These are phyloP conservation scores for Hyaloscypha bicolor DNA, from an alignment of 495 filamentous ascomycete species.

Conservation along the genomic window DNA sequence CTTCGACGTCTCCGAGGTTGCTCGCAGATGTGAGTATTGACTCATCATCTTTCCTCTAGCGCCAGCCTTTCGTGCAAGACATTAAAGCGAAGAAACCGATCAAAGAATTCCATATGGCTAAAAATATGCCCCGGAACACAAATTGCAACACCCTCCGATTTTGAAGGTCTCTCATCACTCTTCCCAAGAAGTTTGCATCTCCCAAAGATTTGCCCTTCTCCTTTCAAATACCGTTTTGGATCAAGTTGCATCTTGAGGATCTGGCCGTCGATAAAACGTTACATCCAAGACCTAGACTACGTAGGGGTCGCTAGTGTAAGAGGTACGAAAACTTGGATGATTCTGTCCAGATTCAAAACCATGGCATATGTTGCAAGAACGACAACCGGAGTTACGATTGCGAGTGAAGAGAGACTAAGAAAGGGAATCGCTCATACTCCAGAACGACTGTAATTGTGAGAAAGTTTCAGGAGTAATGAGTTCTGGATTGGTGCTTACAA, in stretches of 20 bases:
- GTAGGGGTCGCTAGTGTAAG: background rate
- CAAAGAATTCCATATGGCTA: background rate
- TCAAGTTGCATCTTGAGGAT: background rate
- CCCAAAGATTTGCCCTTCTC: background rate
- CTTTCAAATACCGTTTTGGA: background rate
- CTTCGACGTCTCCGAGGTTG: background rate
- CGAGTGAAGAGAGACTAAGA: slow-evolving; percentile 2
- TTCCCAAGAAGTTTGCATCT: background rate
- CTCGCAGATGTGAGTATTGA: background rate
- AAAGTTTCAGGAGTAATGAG: background rate
- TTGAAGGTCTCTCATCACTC: background rate
- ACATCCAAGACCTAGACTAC: background rate
- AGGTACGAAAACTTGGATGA: background rate
- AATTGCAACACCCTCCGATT: background rate
- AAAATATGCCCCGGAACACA: background rate
- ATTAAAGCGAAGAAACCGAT: background rate
- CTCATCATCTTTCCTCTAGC: background rate
- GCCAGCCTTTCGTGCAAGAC: background rate
- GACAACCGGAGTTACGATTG: background rate
- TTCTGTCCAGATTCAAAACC: background rate
- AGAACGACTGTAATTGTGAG: background rate
- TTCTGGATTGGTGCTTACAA: background rate
- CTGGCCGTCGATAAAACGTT: background rate
- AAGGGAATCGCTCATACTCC: slow-evolving; percentile 4
- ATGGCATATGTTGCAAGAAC: background rate